These are phyloP conservation scores for Leishmania major DNA, from an alignment of 208 protist species.

Conservation along the genomic window DNA sequence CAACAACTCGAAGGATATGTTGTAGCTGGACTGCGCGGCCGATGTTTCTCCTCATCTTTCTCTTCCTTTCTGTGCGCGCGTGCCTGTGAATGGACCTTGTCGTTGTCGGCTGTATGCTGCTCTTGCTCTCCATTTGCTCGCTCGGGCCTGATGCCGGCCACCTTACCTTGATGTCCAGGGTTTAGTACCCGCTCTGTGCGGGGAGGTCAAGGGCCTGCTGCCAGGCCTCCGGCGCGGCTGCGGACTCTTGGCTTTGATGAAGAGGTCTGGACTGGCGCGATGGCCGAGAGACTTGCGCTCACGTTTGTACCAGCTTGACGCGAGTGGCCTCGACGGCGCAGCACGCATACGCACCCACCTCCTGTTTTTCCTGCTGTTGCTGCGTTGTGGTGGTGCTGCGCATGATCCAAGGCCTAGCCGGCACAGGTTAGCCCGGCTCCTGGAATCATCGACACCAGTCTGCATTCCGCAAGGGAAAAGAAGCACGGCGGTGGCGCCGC, in stretches of 20 bases:
- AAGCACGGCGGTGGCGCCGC: not conserved
- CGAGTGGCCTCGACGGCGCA: not conserved
- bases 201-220: not conserved
- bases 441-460: not conserved
- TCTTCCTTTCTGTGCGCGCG: not conserved
- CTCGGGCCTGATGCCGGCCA: too few relatives aligned
- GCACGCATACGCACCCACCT: not conserved
- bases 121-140: not conserved
- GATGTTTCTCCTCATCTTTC: not conserved
- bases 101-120: not conserved
- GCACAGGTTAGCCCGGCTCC: not conserved
- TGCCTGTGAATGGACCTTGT: not conserved
- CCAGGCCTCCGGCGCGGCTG: not conserved
- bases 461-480: not conserved
- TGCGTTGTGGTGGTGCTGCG: not conserved
- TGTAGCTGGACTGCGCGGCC: not conserved
- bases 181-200: not conserved
- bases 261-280: not conserved
- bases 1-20: not conserved
- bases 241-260: not conserved
- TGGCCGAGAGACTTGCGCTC: not conserved
- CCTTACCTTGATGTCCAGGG: not conserved
- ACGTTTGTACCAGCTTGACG: not conserved
- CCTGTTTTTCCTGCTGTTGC: not conserved
- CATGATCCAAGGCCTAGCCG: not conserved